phyloP scores from a whole-genome alignment of 2,329 filamentous ascomycete genomes.

The Pyrenochaeta sp. region DNA sequence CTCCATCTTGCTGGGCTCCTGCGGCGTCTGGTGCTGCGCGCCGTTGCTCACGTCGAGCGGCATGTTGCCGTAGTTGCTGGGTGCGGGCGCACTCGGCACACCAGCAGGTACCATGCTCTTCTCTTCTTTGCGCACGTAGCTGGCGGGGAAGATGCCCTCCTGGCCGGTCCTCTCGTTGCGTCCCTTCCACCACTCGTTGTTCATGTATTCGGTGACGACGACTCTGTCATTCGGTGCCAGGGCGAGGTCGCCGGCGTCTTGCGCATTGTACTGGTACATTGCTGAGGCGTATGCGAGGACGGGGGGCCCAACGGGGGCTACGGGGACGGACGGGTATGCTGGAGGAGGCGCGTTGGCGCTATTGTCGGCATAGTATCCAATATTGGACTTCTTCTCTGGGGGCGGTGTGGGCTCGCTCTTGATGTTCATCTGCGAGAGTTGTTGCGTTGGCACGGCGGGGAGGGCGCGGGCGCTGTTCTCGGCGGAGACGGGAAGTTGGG shows the following conservation, averaged over 20 bases:
- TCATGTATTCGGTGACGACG: slow-evolving; percentile 89
- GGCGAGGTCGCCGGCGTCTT: slow-evolving; percentile 82
- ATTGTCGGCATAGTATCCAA: slow-evolving; percentile 51
- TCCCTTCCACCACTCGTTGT: slow-evolving; percentile 96
- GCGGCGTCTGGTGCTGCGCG: slow-evolving; percentile 50
- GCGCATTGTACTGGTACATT: slow-evolving; percentile 82
- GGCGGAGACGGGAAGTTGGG: slow-evolving; percentile 76
- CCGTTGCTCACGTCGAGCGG: slow-evolving; percentile 78
- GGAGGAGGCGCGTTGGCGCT: slow-evolving; percentile 54
- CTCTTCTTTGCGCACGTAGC: slow-evolving; percentile 79
- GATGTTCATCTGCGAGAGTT: slow-evolving; percentile 45
- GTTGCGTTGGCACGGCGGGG: slow-evolving; percentile 41
- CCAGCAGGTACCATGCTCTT: slow-evolving; percentile 58
- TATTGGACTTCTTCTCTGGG: slow-evolving; percentile 50
- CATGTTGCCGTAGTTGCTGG: slow-evolving; percentile 73
- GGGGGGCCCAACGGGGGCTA: slow-evolving; percentile 58
- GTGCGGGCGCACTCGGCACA: slow-evolving; percentile 47
- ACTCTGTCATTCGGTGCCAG: slow-evolving; percentile 84
- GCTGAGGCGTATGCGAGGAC: slow-evolving; percentile 79
- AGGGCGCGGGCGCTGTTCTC: slow-evolving; percentile 64
- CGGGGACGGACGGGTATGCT: slow-evolving; percentile 56
- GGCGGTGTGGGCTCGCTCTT: slow-evolving; percentile 37
- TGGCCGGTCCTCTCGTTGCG: slow-evolving; percentile 81
- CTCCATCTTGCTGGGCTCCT: slow-evolving; percentile 69
- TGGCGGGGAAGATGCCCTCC: slow-evolving; percentile 95